Conservation (phyloP, 257 asterid species). For the Leptodermis oblonga region DNA sequence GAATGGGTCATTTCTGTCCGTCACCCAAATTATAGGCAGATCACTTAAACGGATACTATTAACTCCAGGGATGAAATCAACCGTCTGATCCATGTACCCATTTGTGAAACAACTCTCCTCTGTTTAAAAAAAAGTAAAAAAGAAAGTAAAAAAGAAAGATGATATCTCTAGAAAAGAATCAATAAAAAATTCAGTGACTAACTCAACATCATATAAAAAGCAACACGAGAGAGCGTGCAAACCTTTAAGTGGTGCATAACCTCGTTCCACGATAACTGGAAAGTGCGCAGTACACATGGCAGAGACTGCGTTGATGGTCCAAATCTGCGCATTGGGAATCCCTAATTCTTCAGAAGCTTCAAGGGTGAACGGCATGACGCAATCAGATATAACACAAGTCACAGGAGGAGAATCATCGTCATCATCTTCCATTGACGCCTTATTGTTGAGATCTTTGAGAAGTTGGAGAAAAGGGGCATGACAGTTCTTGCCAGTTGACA, state of each 20-base stretch:
- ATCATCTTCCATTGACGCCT: background rate
- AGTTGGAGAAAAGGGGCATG: slow-evolving; percentile 11
- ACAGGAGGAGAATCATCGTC: background rate
- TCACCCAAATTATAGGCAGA: slow-evolving; percentile 9
- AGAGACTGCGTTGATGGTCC: slow-evolving; percentile 2
- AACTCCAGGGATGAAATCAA: slow-evolving; percentile 19
- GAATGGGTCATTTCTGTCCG: background rate
- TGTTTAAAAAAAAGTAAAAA: background rate
- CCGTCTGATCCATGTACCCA: slow-evolving; percentile 14
- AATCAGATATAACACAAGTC: slow-evolving; percentile 15
- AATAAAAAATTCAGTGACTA: background rate
- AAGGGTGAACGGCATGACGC: slow-evolving; percentile 14
- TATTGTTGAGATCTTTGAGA: slow-evolving; percentile 7
- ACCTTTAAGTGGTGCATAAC: slow-evolving; percentile 16
- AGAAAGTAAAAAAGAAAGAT: background rate
- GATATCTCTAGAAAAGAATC: background rate
- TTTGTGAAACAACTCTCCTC: slow-evolving; percentile 9
- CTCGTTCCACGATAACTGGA: slow-evolving; percentile 14
- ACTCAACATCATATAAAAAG: no score
- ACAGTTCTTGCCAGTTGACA: slow-evolving; percentile 3
- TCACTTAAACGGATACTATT: slow-evolving; percentile 8
- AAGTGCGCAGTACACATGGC: slow-evolving; percentile 5
- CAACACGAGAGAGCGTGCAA: background rate
- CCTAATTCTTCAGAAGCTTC: slow-evolving; percentile 16
- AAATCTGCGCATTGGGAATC: slow-evolving; percentile 13